A percentile compares a stretch with the other conserved stretches of the same genome.
These are phyloP conservation scores for slime mould (Dictyostelium discoideum) DNA, from an alignment of 78 protist species.

Conservation along the genomic window dicty_2.7 NC_007089.4:1699501-1700000, in stretches of 20 bases:
- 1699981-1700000: conserved; percentile 43
- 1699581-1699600: conserved; percentile 34
- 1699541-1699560: neutral
- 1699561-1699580: conserved; percentile 3
- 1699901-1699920: neutral
- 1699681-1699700: neutral
- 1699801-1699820: conserved; percentile 6
- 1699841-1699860: conserved; percentile 20
- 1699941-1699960: conserved; percentile 22
- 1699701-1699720: neutral
- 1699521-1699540: neutral
- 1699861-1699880: conserved; percentile 61
- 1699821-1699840: neutral
- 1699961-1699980: conserved; percentile 22
- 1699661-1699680: neutral
- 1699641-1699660: conserved; percentile 13
- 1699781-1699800: conserved; percentile 19
- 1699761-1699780: conserved; percentile 11
- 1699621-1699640: neutral
- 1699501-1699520: neutral
- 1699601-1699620: neutral
- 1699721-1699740: neutral
- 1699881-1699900: neutral
- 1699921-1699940: conserved; percentile 15
- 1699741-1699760: conserved; percentile 46